These are phyloP conservation scores for Acanthamoeba healyi DNA, from an alignment of 208 protist genomes.

Conservation along the genomic window DNA sequence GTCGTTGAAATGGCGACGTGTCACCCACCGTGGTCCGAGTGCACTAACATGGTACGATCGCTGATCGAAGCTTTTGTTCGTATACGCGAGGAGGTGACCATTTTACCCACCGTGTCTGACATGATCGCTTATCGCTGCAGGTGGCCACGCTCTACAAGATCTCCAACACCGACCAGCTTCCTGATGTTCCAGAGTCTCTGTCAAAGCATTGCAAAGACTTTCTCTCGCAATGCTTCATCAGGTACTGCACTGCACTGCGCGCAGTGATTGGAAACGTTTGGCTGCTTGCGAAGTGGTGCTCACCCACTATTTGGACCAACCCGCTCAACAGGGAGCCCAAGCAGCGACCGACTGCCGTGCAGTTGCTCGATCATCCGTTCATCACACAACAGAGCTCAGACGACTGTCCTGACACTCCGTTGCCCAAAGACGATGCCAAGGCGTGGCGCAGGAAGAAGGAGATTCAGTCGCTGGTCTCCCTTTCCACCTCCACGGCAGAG, in stretches of 20 bases:
- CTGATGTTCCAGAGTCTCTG: conserved; percentile 39
- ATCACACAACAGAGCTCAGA: conserved; percentile 6
- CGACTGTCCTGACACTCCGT: background rate
- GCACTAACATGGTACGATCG: conserved; percentile 38
- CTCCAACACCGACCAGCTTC: conserved; percentile 56
- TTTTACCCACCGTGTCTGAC: background rate
- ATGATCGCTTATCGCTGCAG: background rate
- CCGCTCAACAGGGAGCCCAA: conserved; percentile 77
- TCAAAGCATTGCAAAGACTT: conserved; percentile 77
- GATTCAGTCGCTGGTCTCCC: conserved; percentile 29
- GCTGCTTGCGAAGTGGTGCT: too few species aligned
- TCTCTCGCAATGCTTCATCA: conserved; percentile 80
- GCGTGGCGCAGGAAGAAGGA: conserved; percentile 17
- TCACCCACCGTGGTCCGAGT: conserved; percentile 84
- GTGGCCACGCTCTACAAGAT: conserved; percentile 58
- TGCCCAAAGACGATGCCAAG: background rate
- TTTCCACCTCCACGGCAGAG: background rate
- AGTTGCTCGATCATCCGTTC: conserved; percentile 79
- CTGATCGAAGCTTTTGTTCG: background rate
- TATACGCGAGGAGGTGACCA: background rate
- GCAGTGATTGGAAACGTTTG: background rate
- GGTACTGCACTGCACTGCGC: background rate
- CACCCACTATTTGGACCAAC: background rate
- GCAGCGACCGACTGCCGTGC: conserved; percentile 80
- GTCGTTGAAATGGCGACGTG: conserved; percentile 87